Percentiles rank a stretch among this genome's conserved stretches.
Evolutionary conservation across 2,329 filamentous ascomycete genomes (phyloP).

Genomic region (Penicillium sp.): DNA sequence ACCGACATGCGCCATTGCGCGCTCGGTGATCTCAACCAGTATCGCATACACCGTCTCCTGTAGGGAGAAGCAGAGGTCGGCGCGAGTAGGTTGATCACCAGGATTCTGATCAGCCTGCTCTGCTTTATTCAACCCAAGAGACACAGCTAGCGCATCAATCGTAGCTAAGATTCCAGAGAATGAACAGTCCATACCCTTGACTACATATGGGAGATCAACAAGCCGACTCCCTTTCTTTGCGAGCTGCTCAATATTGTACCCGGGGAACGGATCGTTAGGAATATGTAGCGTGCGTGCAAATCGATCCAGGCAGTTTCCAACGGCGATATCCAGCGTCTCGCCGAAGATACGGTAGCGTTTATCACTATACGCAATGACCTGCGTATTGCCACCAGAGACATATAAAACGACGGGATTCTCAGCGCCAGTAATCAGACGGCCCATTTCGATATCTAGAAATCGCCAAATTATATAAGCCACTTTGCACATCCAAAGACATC

Average conservation of each 20-base stretch:
- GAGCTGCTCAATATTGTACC: conserved; percentile 96
- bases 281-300: conserved; percentile 91
- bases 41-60: conserved; percentile 96
- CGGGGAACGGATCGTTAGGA: conserved; percentile 91
- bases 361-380: conserved; percentile 59
- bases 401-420: conserved; percentile 92
- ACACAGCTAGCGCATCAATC: conserved; percentile 57
- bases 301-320: conserved; percentile 82
- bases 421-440: conserved; percentile 84
- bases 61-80: conserved; percentile 87
- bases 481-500: conserved; percentile 42
- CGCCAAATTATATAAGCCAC: background rate
- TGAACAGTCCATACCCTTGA: conserved; percentile 98
- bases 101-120: conserved; percentile 36
- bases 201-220: conserved; percentile 87
- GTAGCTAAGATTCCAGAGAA: conserved; percentile 75
- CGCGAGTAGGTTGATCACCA: conserved; percentile 58
- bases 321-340: conserved; percentile 94
- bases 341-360: conserved; percentile 74
- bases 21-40: conserved; percentile 97
- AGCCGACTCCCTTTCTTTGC: conserved; percentile 71
- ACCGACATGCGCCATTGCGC: conserved; percentile 96
- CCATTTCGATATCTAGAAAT: conserved; percentile 85
- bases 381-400: conserved; percentile 30
- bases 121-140: background rate